Conservation (phyloP, 1,284 basidiomycete species). For the Anthracocystis setariae region DNA sequence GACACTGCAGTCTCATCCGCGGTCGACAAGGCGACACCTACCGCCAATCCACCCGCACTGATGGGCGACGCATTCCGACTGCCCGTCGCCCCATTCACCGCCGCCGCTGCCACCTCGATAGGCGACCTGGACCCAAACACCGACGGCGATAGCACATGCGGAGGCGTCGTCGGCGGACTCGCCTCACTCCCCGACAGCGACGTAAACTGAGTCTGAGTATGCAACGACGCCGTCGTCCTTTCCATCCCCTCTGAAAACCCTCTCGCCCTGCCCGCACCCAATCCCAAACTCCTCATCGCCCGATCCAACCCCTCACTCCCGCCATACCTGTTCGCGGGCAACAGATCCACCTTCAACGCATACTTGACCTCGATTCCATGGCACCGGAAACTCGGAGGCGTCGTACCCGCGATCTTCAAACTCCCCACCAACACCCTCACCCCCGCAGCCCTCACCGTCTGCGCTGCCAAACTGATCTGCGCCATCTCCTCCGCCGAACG, state of each 20-base stretch:
- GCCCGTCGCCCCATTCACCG: constrained; percentile 8
- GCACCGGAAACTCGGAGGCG: constrained; percentile 58
- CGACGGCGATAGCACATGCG: constrained; percentile 22
- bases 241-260: constrained; percentile 39
- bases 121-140: constrained; percentile 31
- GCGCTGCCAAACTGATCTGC: constrained; percentile 38
- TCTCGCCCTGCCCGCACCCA: constrained; percentile 24
- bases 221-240: constrained; percentile 47
- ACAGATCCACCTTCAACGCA: constrained; percentile 60
- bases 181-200: constrained; percentile 31
- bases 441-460: constrained; percentile 39
- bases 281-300: constrained; percentile 33
- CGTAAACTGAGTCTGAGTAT: constrained; percentile 52
- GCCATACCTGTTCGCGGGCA: constrained; percentile 42
- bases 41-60: constrained; percentile 9
- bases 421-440: constrained; percentile 55
- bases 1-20: constrained; percentile 28
- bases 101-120: background rate
- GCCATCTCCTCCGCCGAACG: constrained; percentile 40
- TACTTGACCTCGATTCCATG: constrained; percentile 64
- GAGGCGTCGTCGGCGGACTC: constrained; percentile 41
- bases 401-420: constrained; percentile 46
- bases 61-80: constrained; percentile 33
- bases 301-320: constrained; percentile 33
- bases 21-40: constrained; percentile 41